A percentile compares a stretch with the other conserved stretches of the same genome.
Evolutionary conservation across 225 moss, liverwort and hornwort genomes (phyloP).

Genomic region (Ulota crispa): DNA sequence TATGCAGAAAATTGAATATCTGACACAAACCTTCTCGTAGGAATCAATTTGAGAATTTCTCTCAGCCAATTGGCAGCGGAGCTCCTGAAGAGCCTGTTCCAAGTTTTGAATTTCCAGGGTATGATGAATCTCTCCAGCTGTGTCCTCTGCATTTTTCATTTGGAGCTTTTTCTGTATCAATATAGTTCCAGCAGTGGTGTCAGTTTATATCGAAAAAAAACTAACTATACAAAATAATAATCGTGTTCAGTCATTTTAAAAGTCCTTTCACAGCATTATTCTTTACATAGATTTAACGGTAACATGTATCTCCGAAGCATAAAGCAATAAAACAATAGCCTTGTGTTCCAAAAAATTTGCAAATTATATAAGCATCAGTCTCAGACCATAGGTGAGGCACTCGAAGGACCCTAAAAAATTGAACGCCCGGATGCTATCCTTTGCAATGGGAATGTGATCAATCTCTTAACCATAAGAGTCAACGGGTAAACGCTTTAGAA

Average conservation of each 20-base stretch:
- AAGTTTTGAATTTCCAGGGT: conserved; percentile 89
- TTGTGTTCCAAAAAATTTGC: not conserved
- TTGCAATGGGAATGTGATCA: not conserved
- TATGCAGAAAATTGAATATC: not conserved
- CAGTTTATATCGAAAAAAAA: not conserved
- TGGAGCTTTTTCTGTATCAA: conserved; percentile 82
- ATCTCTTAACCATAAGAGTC: not conserved
- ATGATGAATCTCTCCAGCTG: conserved; percentile 91
- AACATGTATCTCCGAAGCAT: not conserved
- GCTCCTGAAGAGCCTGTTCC: conserved; percentile 87
- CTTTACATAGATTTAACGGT: not conserved
- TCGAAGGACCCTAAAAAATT: not conserved
- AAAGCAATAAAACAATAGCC: not conserved
- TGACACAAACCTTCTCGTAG: conserved; percentile 78
- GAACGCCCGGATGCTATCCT: not conserved
- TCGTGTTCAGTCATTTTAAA: not conserved
- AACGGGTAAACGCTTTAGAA: not conserved
- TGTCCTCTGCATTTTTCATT: conserved; percentile 92
- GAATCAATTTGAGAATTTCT: conserved; percentile 79
- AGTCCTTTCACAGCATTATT: not conserved
- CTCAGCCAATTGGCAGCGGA: conserved; percentile 70
- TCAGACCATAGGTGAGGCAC: not conserved
- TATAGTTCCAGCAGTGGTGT: not conserved
- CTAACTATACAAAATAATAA: not conserved
- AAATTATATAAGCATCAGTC: conserved; percentile 5